Percentiles rank a stretch among this genome's conserved stretches.
phyloP scores from a whole-genome alignment of 352 stramenopile genomes.

The Globisporangium solare region DNA sequence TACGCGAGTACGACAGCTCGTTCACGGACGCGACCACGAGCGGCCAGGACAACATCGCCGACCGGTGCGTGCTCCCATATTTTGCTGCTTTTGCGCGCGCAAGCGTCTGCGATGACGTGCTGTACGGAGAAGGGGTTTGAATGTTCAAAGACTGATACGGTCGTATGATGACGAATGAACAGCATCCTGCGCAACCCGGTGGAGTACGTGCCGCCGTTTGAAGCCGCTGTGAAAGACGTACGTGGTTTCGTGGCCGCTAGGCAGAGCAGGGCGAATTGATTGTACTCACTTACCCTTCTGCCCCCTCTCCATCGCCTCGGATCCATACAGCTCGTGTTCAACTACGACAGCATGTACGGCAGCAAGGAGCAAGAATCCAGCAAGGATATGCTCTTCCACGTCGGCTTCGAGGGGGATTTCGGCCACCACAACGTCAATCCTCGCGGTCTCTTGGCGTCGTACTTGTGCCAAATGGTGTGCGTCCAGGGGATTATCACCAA shows the following conservation, averaged over 20 bases:
- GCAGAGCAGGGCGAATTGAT: too few species aligned
- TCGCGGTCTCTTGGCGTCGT: constrained; percentile 87
- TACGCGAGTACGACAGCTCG: constrained; percentile 86
- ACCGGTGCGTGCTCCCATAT: constrained; percentile 23
- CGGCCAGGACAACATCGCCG: constrained; percentile 73
- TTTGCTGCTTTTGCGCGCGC: neutral
- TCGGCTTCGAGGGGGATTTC: constrained; percentile 93
- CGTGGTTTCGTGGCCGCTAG: neutral
- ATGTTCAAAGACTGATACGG: neutral
- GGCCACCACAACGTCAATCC: constrained; percentile 91
- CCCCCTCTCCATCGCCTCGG: too few species aligned
- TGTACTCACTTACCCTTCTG: too few species aligned
- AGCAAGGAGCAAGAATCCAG: constrained; percentile 65
- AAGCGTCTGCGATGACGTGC: too few species aligned
- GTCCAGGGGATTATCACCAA: constrained; percentile 99
- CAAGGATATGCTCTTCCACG: constrained; percentile 81
- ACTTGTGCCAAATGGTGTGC: constrained; percentile 94
- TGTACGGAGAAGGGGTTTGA: too few species aligned
- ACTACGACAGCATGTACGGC: constrained; percentile 74
- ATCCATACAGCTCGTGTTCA: constrained; percentile 52
- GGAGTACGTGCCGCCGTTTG: constrained; percentile 81
- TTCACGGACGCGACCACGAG: constrained; percentile 60
- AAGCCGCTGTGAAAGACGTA: constrained; percentile 75
- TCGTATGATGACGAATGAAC: neutral
- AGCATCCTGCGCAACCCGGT: constrained; percentile 73